Evolutionary conservation across 192 early-diverging fungal species (phyloP), one percentile per base, ranked within the genome.

Genomic region (Backusella macrospora): DNA sequence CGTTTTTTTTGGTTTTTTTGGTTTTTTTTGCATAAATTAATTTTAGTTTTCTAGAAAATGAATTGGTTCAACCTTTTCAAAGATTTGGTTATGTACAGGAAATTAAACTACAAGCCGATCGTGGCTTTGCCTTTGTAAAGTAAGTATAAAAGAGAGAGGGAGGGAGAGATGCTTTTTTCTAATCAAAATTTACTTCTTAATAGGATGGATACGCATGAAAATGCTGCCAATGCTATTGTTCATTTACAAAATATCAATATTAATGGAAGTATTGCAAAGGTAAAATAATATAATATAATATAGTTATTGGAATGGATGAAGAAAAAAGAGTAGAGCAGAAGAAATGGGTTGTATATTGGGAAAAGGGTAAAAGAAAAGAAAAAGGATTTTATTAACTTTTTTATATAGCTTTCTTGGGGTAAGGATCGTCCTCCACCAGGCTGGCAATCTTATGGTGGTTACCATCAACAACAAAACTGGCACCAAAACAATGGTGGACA

Each of bases 101-200:
- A 72, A 76, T 96, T 55, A 90, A 93, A 62, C 77, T 97, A 76
- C 95, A 96, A 80, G 85, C 88, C n/a, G 96, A 96, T 59, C 92
- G 93, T 73, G 96, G 96, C 14, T 97, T 92, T 77, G 95, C 92
- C 10, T 97, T 97, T 82, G 86, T 96, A 73, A 95, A 94, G 90
- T 91, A 79, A 70, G 84, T 37, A 39, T 12, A 26, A 3, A 4
- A 26, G 13, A 47, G 29, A 18, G 23, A 4, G 14, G 13, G 3
- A 46, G 6, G 46, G 15, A 10, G 15, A 10, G 16, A 47, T 16
- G 39, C 8, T 26, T n/a, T 18, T 12, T 16, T 43, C 42, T 26
- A 45, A 6, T 13, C 15, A 18, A 6, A 6, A n/a, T 23, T 45
- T 18, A 39, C 23, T 38, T 38, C 55, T 21, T 23, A 63, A 47